phyloP scores from a whole-genome alignment of 768 basidiomycete genomes.

The Grammothele lineata region DNA sequence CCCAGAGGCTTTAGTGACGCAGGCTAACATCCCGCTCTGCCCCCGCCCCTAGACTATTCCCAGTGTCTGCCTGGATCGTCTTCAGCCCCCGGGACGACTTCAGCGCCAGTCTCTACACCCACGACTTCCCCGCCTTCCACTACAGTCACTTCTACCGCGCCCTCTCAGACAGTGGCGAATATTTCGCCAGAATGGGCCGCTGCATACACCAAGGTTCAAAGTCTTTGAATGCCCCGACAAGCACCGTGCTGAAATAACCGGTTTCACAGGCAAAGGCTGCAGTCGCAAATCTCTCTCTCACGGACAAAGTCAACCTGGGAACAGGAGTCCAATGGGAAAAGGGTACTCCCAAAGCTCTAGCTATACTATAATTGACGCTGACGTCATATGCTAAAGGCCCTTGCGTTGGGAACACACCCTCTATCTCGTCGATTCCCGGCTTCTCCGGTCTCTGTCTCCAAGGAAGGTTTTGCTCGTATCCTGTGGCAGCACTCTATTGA shows the following conservation, averaged over 20 bases:
- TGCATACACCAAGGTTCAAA: conserved; percentile 49
- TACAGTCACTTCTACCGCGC: conserved; percentile 15
- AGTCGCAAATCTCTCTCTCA: conserved; percentile 37
- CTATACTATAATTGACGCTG: background rate
- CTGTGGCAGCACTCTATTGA: background rate
- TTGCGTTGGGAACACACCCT: conserved; percentile 24
- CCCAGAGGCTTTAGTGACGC: too few relatives aligned
- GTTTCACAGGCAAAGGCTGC: conserved; percentile 40
- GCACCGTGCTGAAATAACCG: background rate
- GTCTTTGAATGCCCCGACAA: conserved; percentile 13
- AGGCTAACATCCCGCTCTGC: too few relatives aligned
- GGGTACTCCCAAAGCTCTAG: background rate
- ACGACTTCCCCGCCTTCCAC: conserved; percentile 20
- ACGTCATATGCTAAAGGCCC: conserved; percentile 12
- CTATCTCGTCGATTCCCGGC: conserved; percentile 19
- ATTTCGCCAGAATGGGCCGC: conserved; percentile 48
- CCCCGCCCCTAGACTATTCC: conserved; percentile 38
- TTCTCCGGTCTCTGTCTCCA: conserved; percentile 23
- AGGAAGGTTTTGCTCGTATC: conserved; percentile 3
- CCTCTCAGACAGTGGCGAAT: conserved; percentile 19
- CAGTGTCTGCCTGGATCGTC: conserved; percentile 45
- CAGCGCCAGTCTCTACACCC: conserved; percentile 23
- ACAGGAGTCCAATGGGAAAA: conserved; percentile 27
- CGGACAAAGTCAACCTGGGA: conserved; percentile 29
- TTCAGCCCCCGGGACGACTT: conserved; percentile 13